These are phyloP conservation scores for Trichophyton benhamiae DNA, from an alignment of 2,329 filamentous ascomycete genomes.

Conservation along the genomic window DNA sequence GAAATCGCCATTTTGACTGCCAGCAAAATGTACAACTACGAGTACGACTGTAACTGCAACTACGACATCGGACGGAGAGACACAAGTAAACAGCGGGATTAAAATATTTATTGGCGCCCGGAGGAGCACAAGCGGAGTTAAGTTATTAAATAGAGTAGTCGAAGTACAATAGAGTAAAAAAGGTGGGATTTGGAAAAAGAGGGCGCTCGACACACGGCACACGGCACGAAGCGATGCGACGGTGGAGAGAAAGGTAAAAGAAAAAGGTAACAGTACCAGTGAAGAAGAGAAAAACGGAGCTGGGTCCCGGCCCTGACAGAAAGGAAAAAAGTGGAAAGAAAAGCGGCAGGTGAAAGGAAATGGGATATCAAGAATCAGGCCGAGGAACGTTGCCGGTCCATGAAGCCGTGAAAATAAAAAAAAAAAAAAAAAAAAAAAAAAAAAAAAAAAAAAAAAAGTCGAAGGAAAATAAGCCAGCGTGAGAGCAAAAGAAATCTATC, in stretches of 20 bases:
- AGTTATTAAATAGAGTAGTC: neutral
- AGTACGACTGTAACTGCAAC: too few species aligned
- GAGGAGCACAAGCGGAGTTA: neutral
- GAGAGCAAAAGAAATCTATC: neutral
- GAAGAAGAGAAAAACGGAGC: neutral
- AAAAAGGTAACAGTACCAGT: neutral
- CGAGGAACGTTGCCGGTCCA: neutral
- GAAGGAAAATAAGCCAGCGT: neutral
- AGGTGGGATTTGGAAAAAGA: neutral
- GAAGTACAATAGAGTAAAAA: neutral
- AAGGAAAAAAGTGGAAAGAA: neutral
- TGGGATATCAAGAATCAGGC: neutral
- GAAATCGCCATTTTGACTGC: too few species aligned
- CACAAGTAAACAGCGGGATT: neutral
- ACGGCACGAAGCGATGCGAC: neutral
- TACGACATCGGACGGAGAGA: too few species aligned
- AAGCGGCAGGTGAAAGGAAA: neutral
- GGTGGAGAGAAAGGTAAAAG: neutral
- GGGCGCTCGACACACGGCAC: neutral
- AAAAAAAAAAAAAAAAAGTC: neutral
- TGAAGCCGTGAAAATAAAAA: neutral
- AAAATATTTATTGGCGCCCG: neutral
- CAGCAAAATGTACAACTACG: too few species aligned
- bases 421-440: too few species aligned
- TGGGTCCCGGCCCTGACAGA: neutral